Conservation (phyloP, 257 asterid genomes). For the Haberlea rhodopensis region DNA sequence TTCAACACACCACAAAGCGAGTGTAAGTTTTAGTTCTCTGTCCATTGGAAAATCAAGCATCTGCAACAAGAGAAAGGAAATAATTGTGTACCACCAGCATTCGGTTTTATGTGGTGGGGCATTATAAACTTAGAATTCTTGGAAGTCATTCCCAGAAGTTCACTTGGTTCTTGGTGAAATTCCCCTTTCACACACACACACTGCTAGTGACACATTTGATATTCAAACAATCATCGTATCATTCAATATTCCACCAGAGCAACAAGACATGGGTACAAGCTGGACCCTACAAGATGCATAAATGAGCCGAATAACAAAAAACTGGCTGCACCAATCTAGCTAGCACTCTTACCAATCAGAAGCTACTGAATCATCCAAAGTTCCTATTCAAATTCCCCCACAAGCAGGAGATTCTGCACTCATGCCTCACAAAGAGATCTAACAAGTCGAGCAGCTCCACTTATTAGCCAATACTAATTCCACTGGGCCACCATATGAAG, state of each 20-base stretch:
- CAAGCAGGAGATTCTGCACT: slow-evolving; percentile 1
- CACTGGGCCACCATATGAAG: neutral
- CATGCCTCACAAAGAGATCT: slow-evolving; percentile 1
- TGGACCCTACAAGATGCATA: neutral
- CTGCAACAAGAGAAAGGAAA: neutral
- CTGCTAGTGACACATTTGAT: neutral
- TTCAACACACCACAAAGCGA: neutral
- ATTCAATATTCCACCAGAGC: slow-evolving; percentile 8
- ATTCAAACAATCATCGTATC: neutral
- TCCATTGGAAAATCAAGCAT: neutral
- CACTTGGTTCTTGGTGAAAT: neutral
- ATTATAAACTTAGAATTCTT: neutral
- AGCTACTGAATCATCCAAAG: neutral
- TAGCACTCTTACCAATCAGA: neutral
- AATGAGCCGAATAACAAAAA: neutral
- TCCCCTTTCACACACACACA: neutral
- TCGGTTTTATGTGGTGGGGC: neutral
- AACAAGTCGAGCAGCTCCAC: neutral
- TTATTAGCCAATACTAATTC: neutral
- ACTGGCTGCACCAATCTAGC: slow-evolving; percentile 7
- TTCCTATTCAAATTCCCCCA: neutral
- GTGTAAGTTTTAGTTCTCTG: neutral
- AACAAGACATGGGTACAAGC: neutral
- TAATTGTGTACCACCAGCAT: slow-evolving; percentile 4
- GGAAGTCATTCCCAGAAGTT: neutral